Evolutionary conservation across 495 filamentous ascomycete species (phyloP), one percentile per base, ranked within the genome.

Genomic region (Tuber aestivum): DNA sequence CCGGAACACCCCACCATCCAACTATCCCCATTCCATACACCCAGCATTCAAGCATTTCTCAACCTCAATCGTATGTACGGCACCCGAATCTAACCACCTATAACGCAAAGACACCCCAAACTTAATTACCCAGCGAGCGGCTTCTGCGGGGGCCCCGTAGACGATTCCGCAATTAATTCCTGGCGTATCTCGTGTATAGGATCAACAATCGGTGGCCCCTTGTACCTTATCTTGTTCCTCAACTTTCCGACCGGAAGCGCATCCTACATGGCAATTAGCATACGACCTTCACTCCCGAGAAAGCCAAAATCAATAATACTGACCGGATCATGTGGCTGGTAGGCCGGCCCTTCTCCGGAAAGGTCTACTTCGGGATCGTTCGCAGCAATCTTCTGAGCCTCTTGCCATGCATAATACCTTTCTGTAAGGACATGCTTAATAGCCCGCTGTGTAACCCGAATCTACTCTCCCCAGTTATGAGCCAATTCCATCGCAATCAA

Each of bases 351-450:
- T 1, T 85, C 74, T 37, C 85, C 87, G 42, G 82, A 84, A 9
- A 93, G 82, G 80, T 93, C 83, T 70, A 93, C 84, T 82, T 92
- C 89, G 27, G 86, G 86, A 82, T 94, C 93, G 14, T 85, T 84
- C 83, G 88, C 85, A 12, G 92, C 94, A 76, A 94, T 83, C 79
- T 88, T 86, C 75, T 89, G 86, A 38, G 95, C 95, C 79, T 95
- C 93, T 79, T 94, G 89, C 92, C 93, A 97, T 50, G 92, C 87
- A 85, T 97, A 95, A 86, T 89, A 94, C 80, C 95, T 87, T 83
- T 98, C 95, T 50, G 92, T 94, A 74, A 98, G 87, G 69, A 89
- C 87, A 82, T 95, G 91, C 86, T 92, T 94, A 83, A 98, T 97
- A 61, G 85, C 85, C 76, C 88, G 87, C 88, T 92, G 91, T 23